These are phyloP conservation scores for Abrus pulchellus DNA, from an alignment of 306 rosid genomes.

Conservation along the genomic window DNA sequence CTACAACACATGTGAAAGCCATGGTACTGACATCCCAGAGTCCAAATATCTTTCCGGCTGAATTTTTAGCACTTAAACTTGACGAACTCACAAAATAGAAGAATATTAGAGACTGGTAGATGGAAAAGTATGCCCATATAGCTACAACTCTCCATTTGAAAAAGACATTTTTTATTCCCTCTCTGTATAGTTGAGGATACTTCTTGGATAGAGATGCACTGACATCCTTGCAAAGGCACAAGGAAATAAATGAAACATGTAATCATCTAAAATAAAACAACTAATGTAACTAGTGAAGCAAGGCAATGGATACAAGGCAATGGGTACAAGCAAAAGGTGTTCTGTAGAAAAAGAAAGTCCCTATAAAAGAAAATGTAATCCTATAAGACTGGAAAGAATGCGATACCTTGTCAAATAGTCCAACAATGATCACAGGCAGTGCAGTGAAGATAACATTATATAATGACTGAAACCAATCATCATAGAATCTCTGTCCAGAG, in stretches of 20 bases:
- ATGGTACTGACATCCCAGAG: conserved; percentile 96
- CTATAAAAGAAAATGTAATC: neutral
- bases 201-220: conserved; percentile 89
- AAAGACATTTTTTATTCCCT: conserved; percentile 81
- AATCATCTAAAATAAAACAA: conserved; percentile 22
- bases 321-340: neutral
- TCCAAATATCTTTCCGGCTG: conserved; percentile 80
- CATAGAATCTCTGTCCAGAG: conserved; percentile 97
- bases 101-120: conserved; percentile 87
- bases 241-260: conserved; percentile 34
- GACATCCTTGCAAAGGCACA: conserved; percentile 77
- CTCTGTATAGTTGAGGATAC: conserved; percentile 89
- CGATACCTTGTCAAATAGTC: conserved; percentile 91
- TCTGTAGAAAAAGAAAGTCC: neutral
- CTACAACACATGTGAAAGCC: conserved; percentile 86
- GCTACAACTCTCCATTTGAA: conserved; percentile 94
- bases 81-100: conserved; percentile 68
- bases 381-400: conserved; percentile 34
- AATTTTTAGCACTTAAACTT: conserved; percentile 63
- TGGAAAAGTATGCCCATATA: conserved; percentile 83
- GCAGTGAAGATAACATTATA: conserved; percentile 95
- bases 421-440: conserved; percentile 90
- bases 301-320: neutral
- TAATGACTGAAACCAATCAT: conserved; percentile 94
- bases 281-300: conserved; percentile 28